Base-by-base conservation (phyloP, 2,329 filamentous ascomycete genomes). In the Scorias spongiosa region DNA sequence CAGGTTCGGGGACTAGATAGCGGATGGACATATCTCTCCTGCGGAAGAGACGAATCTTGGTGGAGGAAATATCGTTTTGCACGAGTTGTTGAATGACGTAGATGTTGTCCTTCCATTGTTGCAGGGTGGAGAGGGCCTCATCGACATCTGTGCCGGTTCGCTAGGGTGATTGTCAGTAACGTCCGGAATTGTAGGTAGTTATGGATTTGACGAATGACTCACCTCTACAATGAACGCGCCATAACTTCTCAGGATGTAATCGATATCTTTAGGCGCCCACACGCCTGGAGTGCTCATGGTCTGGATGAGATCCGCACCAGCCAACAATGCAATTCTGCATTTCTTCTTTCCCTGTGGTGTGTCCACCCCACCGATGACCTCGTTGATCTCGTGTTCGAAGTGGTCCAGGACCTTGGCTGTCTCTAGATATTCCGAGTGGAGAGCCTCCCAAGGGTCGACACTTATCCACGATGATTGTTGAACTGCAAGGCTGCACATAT, bases 401-500 rank as follows among this genome's bases (percentile, higher is more conserved):
- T 95, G 89, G 57, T 93, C 86, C 41, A 95, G 70, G 36, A 94
- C 88, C 54, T 82, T 76, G 34, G 88, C 89, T 1, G 89, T 96
- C 12, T 87, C 86, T 49, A 86, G 80, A 60, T 94, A 96, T 51
- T 83, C 74, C 56, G 80, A 76, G 65, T 93, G 79, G 54, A 82
- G 69, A n/a, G 85, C 83, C 69, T 94, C 88, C 81, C 84, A 93
- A 0, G 83, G 78, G 59, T 93, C 86, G 39, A 91, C 84, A 40
- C 86, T 86, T 47, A 93, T 70, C 80, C 83, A 87, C 54, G 78
- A 77, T 42, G 80, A 80, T 42, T 83, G 80, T 52, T 82, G 75
- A 18, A 86, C 80, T 7, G 86, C 87, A 32, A 93, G 70, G 54
- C 83, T 75, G 63, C 86, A 93, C 88, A 95, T 95, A 49, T 81